Percentiles rank a stretch among this genome's conserved stretches.
Conservation (phyloP, 345 rosid species). For the Melastoma malabathricum region DNA sequence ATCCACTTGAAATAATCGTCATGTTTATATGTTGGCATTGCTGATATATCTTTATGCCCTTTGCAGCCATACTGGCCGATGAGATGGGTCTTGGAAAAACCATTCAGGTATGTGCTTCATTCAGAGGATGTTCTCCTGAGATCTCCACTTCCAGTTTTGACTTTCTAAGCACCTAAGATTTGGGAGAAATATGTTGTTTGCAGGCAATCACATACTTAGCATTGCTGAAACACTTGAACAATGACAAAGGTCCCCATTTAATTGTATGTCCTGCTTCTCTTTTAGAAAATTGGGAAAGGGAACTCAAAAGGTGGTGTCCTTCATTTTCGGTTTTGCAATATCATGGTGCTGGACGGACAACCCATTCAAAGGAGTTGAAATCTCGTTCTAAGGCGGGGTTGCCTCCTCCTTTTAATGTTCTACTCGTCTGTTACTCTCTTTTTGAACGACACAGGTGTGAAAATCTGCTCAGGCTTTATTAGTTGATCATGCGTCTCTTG, state of each 20-base stretch:
- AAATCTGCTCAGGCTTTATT: too few relatives aligned
- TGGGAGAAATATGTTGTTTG: background rate
- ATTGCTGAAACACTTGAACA: constrained; percentile 56
- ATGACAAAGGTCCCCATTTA: constrained; percentile 94
- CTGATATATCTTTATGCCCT: constrained; percentile 13
- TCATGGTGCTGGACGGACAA: constrained; percentile 74
- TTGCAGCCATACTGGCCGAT: constrained; percentile 91
- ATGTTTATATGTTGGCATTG: constrained; percentile 3
- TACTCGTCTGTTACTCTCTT: constrained; percentile 91
- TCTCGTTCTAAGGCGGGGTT: constrained; percentile 68
- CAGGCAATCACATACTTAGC: constrained; percentile 88
- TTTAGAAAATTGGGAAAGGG: constrained; percentile 98
- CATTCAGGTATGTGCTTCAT: constrained; percentile 52
- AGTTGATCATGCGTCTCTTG: too few relatives aligned
- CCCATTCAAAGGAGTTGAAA: constrained; percentile 70
- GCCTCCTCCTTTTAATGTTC: constrained; percentile 80
- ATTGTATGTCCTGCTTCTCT: constrained; percentile 96
- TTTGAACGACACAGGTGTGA: constrained; percentile 89
- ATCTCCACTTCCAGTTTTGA: constrained; percentile 1
- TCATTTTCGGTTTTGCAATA: constrained; percentile 79
- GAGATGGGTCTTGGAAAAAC: constrained; percentile 99
- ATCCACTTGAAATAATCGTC: background rate
- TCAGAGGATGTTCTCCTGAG: too few relatives aligned
- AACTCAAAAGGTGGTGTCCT: constrained; percentile 94
- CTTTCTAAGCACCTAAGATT: too few relatives aligned